Evolutionary conservation across 345 rosid species (phyloP), one percentile per base, ranked within the genome.

Genomic region (Salix brachista): DNA sequence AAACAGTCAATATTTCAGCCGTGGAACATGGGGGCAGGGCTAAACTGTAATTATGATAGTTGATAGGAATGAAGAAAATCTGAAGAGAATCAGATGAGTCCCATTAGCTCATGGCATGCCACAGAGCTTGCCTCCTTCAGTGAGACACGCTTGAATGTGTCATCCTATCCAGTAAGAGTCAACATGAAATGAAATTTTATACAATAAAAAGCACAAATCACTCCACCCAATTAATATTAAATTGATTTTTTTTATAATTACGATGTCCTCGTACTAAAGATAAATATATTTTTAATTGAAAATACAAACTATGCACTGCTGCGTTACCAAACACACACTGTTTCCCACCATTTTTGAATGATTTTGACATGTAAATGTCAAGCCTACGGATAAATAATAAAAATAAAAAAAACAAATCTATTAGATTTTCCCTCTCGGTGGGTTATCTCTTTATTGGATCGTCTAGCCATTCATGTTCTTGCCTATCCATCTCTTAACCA

Each of bases 91-190:
- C 81, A 68, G 73, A 67, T 62, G 61, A 80, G 77, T 21, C 77
- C 84, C 82, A 76, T 67, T 71, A 61, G n/a, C 64, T 28, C 7
- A 64, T 56, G 77, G 76, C 82, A 74, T 72, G 87, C 84, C 90
- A 87, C 85, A 65, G 76, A 39, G 80, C 32, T 72, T 82, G 93
- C 86, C 90, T 84, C 92, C 91, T 85, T 25, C 69, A 70, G 52
- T 21, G 87, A 85, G 85, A 87, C 96, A 88, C 23, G 80, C 70
- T 82, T 68, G 48, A 79, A 71, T 79, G 79, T 77, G 79, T 77
- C 74, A 36, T 54, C 19, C 72, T 72, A 36, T 54, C 19, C 72
- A 71, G 56, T 46, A 54, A 54, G 42, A 36, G 77, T 81, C 82
- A 64, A 74, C 56, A 30, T 25, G 11, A 66, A 56, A 56, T 56